Base-by-base conservation (phyloP, 169 alveolate species). In the Eimeria praecox region DNA sequence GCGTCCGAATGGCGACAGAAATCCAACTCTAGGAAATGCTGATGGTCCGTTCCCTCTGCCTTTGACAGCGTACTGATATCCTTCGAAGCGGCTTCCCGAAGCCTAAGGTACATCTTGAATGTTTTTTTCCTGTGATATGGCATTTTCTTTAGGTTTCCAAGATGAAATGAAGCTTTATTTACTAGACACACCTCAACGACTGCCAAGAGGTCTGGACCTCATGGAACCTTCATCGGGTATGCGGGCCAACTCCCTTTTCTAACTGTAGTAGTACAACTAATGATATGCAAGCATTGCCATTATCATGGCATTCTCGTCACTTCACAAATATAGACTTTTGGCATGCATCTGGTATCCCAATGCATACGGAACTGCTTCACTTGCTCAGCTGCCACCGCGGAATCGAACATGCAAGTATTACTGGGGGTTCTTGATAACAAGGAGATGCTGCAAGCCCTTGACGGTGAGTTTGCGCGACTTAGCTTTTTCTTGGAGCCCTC, bases 371-470 rank as follows among this genome's bases (percentile, higher is more conserved):
- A 38, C 10, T 56, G 80, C 52, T 22, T 62, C 49, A 24, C n/a
- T 35, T 62, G 82, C 83, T 56, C 93, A 87, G 93, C 24, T 46
- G 93, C 93, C 52, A 87, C 93, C n/a, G 82, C 82, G 66, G 49
- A 59, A 42, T 59, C 93, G 42, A 87, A 87, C 82, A 62, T 38
- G 49, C 66, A 27, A 24, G 83, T 38, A 46, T 35, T 87, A 87
- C 27, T 40, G 59, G 82, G 40, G 10, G 38, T 56, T 62, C 82
- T 87, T 1, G 82, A 64, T 46, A 83, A 87, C 64, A 40, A 16
- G 3, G 66, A 87, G 27, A 42, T 87, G 80, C 93, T 87, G 33
- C 49, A n/a, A 59, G 80, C 83, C 16, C 49, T 87, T 46, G 64
- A 59, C 30, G n/a, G 93, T 87, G n/a, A 35, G 93, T 38, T 73